Base-by-base conservation (phyloP, 257 asterid species). In the Primulina tabacum region DNA sequence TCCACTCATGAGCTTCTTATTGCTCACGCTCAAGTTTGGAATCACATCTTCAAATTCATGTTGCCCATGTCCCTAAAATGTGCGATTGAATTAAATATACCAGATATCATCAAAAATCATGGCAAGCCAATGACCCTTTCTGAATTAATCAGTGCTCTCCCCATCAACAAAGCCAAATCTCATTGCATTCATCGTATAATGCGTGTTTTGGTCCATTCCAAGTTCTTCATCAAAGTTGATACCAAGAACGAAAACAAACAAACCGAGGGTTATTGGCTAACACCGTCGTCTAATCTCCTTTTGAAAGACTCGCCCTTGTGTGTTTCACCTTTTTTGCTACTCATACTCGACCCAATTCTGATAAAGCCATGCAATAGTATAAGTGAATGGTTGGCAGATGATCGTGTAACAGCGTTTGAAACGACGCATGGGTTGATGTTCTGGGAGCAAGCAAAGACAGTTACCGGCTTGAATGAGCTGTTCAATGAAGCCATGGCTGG, bases 81-180 rank as follows among this genome's bases (percentile, higher is more conserved):
- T 40, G 70, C 24, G 21, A 12, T 26, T 43, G 20, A 65, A 43
- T 14, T 65, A 24, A 55, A 30, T 11, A 40, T 65, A 20, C 59
- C 59, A 2, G 70, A 65, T 11, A 65, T 40, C 37, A 43, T 65
- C 7, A 52, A 40, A 7, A 3, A 7, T 24, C 70, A 65, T 28
- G 59, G 58, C 20, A 65, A 65, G 11, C 70, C 70, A 12, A 65
- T 65, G 58, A 20, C 70, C 28, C 58, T 65, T 30, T 38, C 38
- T 6, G 37, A 65, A 30, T 28, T 40, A 26, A 24, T 24, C 70
- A 7, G 5, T 24, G 56, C 59, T 16, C 58, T 65, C 56, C 70
- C 32, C 18, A 65, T 65, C 47, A 21, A 65, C 70, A 65, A 37
- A 5, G 56, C 35, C 52, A 65, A 65, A 65, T 29, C 70, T 7